Evolutionary conservation across 73 alveolate species (phyloP), one percentile per base, ranked within the genome.

Genomic region (Symbiodinium natans): DNA sequence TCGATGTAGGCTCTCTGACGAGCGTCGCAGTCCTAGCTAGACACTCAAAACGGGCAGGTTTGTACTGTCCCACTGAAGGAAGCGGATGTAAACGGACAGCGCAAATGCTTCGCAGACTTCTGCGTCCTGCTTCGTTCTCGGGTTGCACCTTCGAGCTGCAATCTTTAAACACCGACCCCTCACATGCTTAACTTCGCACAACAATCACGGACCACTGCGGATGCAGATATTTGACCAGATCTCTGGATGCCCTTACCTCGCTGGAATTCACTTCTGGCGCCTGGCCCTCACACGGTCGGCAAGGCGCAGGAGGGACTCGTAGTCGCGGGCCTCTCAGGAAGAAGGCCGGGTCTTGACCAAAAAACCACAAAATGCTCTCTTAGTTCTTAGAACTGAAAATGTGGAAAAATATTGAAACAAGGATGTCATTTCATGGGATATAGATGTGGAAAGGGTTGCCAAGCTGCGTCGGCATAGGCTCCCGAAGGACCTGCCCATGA

Each of bases 221-320:
- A n/a, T 52, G 71, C 25, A 21, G 31, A 23, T 4, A 52, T 15
- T 8, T 0, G 31, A 29, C 71, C 27, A 52, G n/a, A n/a, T n/a
- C n/a, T n/a, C n/a, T n/a, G n/a, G n/a, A n/a, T n/a, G n/a, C n/a
- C n/a, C n/a, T n/a, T n/a, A n/a, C n/a, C n/a, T n/a, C n/a, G n/a
- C n/a, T n/a, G n/a, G n/a, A n/a, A n/a, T n/a, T n/a, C n/a, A 21
- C 71, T 52, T 52, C 71, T 23, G 80, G 80, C 80, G 80, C 80
- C 80, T 63, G 36, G 27, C 9, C 33, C 11, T 63, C 33, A 27
- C 80, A 23, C 80, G 31, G 17, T 63, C 38, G 36, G 80, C 80
- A 25, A 63, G 17, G 80, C 80, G 80, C 80, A 13, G 80, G 27
- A 63, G 80, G 36, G 80, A 63, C 36, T 63, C 80, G 80, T 27